A percentile compares a stretch with the other conserved stretches of the same genome.
phyloP scores from a whole-genome alignment of 371 early-diverging fungal genomes.

The Dipsacomyces acuminosporus region DNA sequence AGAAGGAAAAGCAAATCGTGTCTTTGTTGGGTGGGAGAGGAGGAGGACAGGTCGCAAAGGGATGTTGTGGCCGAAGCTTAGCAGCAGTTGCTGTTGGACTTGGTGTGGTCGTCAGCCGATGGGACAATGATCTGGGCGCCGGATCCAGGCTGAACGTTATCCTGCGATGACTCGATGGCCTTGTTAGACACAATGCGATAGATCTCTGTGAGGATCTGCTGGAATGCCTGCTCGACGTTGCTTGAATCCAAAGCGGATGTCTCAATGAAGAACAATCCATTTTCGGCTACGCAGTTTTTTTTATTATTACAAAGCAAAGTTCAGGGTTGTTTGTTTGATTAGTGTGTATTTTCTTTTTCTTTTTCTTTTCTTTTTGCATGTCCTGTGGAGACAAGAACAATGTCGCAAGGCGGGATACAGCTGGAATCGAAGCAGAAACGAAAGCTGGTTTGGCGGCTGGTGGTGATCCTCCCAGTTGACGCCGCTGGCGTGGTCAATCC shows the following conservation, averaged over 20 bases:
- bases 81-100: conserved; percentile 71
- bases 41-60: neutral
- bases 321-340: no score
- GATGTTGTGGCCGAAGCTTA: conserved; percentile 37
- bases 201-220: conserved; percentile 88
- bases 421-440: no score
- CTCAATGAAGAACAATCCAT: conserved; percentile 89
- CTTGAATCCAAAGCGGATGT: conserved; percentile 92
- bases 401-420: no score
- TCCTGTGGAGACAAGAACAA: no score
- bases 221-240: conserved; percentile 93
- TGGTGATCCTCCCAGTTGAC: no score
- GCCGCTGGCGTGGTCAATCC: no score
- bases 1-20: neutral
- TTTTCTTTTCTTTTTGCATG: no score
- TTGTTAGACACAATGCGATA: conserved; percentile 90
- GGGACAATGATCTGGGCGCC: conserved; percentile 75
- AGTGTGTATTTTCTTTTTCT: no score
- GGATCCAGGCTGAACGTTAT: conserved; percentile 65
- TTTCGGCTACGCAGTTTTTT: conserved; percentile 83
- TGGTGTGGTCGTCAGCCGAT: conserved; percentile 57
- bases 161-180: conserved; percentile 71
- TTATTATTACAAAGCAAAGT: no score
- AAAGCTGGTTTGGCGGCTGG: no score
- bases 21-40: no score